Conservation (phyloP, 345 rosid species). For the Turritis glabra region DNA sequence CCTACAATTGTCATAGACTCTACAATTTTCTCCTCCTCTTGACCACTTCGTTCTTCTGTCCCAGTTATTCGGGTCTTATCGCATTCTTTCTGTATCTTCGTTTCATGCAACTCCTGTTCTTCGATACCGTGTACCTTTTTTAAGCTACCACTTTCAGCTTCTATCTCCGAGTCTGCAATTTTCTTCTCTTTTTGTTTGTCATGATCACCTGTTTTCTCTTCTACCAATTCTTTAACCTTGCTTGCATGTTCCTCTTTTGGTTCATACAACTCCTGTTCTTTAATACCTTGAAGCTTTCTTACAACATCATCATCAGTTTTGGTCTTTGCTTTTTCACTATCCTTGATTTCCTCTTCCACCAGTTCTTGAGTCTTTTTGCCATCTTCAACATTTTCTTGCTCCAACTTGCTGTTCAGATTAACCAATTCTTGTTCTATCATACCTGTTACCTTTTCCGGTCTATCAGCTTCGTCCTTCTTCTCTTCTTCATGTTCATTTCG, state of each 20-base stretch:
- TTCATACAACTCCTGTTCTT: conserved; percentile 10
- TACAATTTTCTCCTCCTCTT: background rate
- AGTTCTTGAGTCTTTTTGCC: conserved; percentile 18
- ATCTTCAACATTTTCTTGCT: background rate
- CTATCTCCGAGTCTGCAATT: background rate
- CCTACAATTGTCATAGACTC: background rate
- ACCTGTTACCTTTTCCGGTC: conserved; percentile 4
- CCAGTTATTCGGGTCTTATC: background rate
- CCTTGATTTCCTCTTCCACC: background rate
- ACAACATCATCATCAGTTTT: conserved; percentile 16
- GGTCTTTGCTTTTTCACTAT: background rate
- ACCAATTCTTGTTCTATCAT: background rate
- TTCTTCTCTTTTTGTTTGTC: background rate
- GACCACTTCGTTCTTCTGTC: background rate
- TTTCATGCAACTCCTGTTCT: conserved; percentile 10
- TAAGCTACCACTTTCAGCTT: background rate
- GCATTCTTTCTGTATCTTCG: conserved; percentile 18
- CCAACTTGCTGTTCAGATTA: background rate
- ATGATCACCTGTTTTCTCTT: conserved; percentile 10
- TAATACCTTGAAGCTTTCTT: conserved; percentile 14
- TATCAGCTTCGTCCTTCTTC: background rate
- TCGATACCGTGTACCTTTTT: background rate
- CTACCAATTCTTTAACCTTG: background rate
- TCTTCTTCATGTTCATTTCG: conserved; percentile 7
- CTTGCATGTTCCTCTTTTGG: background rate